Conservation (phyloP, 371 early-diverging fungal genomes). For the Rhizomucor pusillus region DNA sequence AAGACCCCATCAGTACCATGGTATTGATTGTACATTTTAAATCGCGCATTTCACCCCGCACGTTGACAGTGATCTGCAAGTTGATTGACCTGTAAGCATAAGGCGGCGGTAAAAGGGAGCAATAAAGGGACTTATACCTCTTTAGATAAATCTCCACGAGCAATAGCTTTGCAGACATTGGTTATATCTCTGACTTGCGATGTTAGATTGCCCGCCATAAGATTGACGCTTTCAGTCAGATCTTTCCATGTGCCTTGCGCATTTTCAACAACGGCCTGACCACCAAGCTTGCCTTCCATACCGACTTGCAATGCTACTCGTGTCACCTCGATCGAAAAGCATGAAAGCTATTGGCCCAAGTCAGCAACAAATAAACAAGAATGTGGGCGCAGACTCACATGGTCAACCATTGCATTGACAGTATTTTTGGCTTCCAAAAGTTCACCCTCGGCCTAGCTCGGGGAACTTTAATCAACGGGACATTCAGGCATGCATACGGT, state of each 20-base stretch:
- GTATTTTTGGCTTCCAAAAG: constrained; percentile 27
- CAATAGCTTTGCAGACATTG: constrained; percentile 42
- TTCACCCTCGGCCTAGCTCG: constrained; percentile 24
- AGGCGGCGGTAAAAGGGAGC: constrained; percentile 3
- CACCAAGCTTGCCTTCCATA: constrained; percentile 32
- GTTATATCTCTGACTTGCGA: constrained; percentile 50
- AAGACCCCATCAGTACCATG: constrained; percentile 61
- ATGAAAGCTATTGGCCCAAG: constrained; percentile 11
- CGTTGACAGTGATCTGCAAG: constrained; percentile 49
- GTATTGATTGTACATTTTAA: constrained; percentile 52
- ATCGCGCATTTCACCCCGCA: constrained; percentile 51
- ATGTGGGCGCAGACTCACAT: constrained; percentile 7
- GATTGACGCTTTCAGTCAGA: constrained; percentile 54
- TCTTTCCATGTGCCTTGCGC: constrained; percentile 60
- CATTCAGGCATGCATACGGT: neutral
- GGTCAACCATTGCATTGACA: constrained; percentile 28
- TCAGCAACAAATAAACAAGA: neutral
- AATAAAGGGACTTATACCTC: constrained; percentile 32
- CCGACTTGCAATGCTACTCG: constrained; percentile 34
- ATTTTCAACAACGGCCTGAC: constrained; percentile 25
- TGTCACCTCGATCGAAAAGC: constrained; percentile 30
- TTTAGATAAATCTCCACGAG: constrained; percentile 42
- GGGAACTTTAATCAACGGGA: too few relatives aligned
- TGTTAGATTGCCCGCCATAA: constrained; percentile 38
- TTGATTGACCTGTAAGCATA: constrained; percentile 59